Evolutionary conservation across 768 basidiomycete species (phyloP).

Genomic region (Phlebiopsis gigantea): DNA sequence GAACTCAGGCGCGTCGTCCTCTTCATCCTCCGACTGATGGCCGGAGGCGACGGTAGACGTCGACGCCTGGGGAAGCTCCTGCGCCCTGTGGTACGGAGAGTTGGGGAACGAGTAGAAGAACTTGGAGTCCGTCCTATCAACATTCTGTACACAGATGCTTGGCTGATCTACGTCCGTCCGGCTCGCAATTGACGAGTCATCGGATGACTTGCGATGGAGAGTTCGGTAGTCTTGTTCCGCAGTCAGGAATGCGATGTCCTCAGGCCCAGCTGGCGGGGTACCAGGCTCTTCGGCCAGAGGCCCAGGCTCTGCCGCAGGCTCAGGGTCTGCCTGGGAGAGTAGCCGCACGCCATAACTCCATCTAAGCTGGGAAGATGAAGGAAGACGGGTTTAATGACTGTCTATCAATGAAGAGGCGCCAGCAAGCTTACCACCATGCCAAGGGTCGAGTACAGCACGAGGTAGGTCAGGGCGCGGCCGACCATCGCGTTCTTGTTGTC

Average conservation of each 20-base stretch:
- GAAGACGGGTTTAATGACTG: background rate
- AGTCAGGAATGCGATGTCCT: conserved; percentile 23
- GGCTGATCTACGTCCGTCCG: conserved; percentile 10
- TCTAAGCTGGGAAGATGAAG: conserved; percentile 49
- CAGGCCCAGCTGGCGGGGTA: conserved; percentile 31
- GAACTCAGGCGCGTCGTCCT: conserved; percentile 18
- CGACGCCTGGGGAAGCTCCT: background rate
- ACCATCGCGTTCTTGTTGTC: conserved; percentile 88
- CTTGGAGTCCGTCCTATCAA: conserved; percentile 3
- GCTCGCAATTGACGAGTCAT: conserved; percentile 10
- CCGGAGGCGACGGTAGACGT: conserved; percentile 11
- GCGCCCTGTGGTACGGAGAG: conserved; percentile 27
- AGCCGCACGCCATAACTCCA: conserved; percentile 93
- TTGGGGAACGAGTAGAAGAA: conserved; percentile 68
- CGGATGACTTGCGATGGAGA: conserved; percentile 9
- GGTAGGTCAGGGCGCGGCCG: conserved; percentile 83
- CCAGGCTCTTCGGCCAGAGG: conserved; percentile 21
- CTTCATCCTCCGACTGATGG: conserved; percentile 19
- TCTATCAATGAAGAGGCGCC: background rate
- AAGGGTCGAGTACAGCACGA: conserved; percentile 89
- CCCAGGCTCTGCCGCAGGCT: conserved; percentile 25
- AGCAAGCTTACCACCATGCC: conserved; percentile 80
- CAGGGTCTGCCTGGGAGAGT: conserved; percentile 66
- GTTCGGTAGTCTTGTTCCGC: conserved; percentile 18
- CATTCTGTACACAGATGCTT: conserved; percentile 15